These are phyloP conservation scores for Ustilago tritici DNA, from an alignment of 1,284 basidiomycete genomes.

Conservation along the genomic window DNA sequence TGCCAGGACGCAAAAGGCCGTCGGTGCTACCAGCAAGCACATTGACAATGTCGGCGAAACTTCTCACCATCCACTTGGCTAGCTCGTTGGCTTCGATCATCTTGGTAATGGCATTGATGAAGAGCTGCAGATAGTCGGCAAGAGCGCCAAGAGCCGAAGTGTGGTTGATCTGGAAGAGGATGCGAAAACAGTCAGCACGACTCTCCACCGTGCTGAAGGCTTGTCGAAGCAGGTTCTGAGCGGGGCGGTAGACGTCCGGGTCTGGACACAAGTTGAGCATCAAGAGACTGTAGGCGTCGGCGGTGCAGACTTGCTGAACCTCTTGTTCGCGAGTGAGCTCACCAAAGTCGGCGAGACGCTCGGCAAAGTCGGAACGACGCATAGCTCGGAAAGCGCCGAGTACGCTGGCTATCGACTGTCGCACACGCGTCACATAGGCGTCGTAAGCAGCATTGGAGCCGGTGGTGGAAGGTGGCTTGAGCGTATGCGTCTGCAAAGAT, in stretches of 20 bases:
- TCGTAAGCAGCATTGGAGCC: slow-evolving; percentile 30
- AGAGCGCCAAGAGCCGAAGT: slow-evolving; percentile 44
- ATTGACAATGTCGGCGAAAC: slow-evolving; percentile 65
- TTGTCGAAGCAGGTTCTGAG: slow-evolving; percentile 57
- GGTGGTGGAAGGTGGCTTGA: slow-evolving; percentile 30
- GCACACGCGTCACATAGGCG: slow-evolving; percentile 42
- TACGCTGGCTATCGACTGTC: slow-evolving; percentile 42
- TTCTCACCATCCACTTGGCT: slow-evolving; percentile 61
- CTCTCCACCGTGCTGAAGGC: slow-evolving; percentile 56
- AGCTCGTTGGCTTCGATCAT: slow-evolving; percentile 59
- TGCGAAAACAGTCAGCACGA: slow-evolving; percentile 60
- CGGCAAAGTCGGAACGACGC: slow-evolving; percentile 42
- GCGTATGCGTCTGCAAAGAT: slow-evolving; percentile 44
- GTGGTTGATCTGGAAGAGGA: slow-evolving; percentile 54
- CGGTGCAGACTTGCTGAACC: slow-evolving; percentile 50
- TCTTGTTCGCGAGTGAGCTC: slow-evolving; percentile 46
- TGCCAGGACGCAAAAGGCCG: slow-evolving; percentile 62
- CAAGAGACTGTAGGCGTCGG: slow-evolving; percentile 47
- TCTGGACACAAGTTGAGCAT: slow-evolving; percentile 58
- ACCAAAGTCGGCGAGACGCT: slow-evolving; percentile 48
- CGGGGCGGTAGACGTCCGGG: slow-evolving; percentile 51
- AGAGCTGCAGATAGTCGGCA: slow-evolving; percentile 46
- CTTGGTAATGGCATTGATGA: slow-evolving; percentile 38
- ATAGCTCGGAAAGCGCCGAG: slow-evolving; percentile 39
- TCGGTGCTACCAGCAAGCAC: slow-evolving; percentile 63